A percentile compares a stretch with the other conserved stretches of the same genome.
phyloP scores from a whole-genome alignment of 495 filamentous ascomycete species.

The Penicillium maclennaniae region DNA sequence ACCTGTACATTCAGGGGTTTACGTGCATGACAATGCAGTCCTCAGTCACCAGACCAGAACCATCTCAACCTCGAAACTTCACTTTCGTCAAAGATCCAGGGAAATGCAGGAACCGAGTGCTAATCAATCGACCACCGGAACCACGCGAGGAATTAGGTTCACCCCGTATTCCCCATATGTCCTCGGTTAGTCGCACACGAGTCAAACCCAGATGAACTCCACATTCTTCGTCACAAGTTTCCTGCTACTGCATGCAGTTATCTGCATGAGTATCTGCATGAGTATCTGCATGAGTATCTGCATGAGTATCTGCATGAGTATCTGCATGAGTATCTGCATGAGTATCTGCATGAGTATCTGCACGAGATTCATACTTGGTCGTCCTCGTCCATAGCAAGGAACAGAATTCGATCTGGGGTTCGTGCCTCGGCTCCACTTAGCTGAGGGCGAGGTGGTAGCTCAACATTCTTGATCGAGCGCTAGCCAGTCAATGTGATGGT shows the following conservation, averaged over 20 bases:
- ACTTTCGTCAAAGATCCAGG: not conserved
- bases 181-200: not conserved
- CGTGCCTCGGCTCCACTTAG: not conserved
- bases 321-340: too few species aligned
- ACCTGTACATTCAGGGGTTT: not conserved
- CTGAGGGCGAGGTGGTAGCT: not conserved
- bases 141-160: not conserved
- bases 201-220: not conserved
- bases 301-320: too few species aligned
- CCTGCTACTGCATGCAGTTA: too few species aligned
- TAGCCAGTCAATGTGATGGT: not conserved
- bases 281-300: too few species aligned
- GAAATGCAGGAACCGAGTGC: not conserved
- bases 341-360: too few species aligned
- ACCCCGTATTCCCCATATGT: not conserved
- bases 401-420: not conserved
- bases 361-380: too few species aligned
- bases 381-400: too few species aligned
- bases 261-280: too few species aligned
- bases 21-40: not conserved
- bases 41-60: not conserved
- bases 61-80: too few species aligned
- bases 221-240: not conserved
- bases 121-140: too few species aligned
- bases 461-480: not conserved